Base-by-base conservation (phyloP, 805 yeast genomes). In the Cyberlindnera xishuangbannaensis region DNA sequence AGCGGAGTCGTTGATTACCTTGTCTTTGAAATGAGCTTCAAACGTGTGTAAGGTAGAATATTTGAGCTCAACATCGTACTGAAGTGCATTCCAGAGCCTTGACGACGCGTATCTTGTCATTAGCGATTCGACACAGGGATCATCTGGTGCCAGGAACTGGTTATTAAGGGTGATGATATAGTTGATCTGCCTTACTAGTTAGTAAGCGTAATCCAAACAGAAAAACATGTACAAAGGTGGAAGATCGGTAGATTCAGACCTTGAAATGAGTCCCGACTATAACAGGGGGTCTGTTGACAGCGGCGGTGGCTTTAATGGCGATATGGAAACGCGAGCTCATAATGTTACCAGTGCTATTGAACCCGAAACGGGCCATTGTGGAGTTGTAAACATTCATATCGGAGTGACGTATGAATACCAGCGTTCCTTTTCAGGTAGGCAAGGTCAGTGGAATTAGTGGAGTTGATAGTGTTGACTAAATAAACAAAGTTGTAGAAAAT, bases 101-200 rank as follows among this genome's bases (percentile, higher is more conserved):
- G 18, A 14, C 3, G 27, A 12, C 11, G 20, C 18, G n/a, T 7
- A 33, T 15, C 30, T 19, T 16, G 24, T 25, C 37, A 41, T 37
- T 21, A 37, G 20, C 2, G 23, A 7, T 26, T 37, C 44, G n/a
- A 24, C 35, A 4, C 25, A 25, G 12, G 36, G 26, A 21, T 41
- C 39, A 12, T 38, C 33, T 2, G 44, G 37, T 5, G 36, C 22
- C 12, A 41, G 12, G 16, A 36, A 35, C 21, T 11, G 15, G 37
- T 38, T 42, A 15, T 41, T 41, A 22, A 41, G n/a, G 18, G 19
- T 27, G 35, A 41, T 21, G 15, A 29, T 28, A 30, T 41, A 41
- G 25, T 23, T 22, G 18, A 41, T 33, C 44, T 40, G 28, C 13
- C 3, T 12, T 20, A 9, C n/a, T 18, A 18, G 33, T 23, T 28